Evolutionary conservation across 2,329 filamentous ascomycete species (phyloP).

Genomic region (Albophoma yamanashiensis): DNA sequence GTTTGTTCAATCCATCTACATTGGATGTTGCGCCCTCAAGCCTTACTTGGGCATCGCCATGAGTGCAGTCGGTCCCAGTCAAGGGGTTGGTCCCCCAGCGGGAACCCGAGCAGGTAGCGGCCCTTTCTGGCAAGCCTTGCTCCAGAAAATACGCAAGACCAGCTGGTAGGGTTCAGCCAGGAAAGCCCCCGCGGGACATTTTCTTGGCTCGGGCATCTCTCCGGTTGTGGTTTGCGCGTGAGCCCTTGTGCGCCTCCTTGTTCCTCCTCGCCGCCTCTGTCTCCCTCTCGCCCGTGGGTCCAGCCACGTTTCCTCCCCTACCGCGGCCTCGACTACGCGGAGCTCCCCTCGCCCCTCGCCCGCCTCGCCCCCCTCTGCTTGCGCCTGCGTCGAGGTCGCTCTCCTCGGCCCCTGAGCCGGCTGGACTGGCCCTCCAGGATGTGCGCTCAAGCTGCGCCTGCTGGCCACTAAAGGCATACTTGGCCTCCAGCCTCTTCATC

Average conservation of each 20-base stretch:
- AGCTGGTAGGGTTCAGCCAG: slow-evolving; percentile 15
- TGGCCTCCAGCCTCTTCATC: slow-evolving; percentile 58
- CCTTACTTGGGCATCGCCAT: too few relatives aligned
- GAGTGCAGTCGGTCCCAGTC: not conserved
- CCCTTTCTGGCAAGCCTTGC: not conserved
- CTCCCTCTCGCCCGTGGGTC: slow-evolving; percentile 56
- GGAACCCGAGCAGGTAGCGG: not conserved
- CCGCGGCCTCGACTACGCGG: slow-evolving; percentile 40
- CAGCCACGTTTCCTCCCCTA: slow-evolving; percentile 50
- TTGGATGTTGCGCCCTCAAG: slow-evolving; percentile 19
- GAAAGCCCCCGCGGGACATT: slow-evolving; percentile 43
- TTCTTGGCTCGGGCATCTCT: slow-evolving; percentile 59
- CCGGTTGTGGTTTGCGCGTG: slow-evolving; percentile 77
- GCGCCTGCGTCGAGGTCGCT: slow-evolving; percentile 37
- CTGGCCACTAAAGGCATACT: slow-evolving; percentile 54
- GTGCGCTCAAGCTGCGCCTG: slow-evolving; percentile 57
- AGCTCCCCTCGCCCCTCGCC: slow-evolving; percentile 7
- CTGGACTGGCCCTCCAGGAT: slow-evolving; percentile 48
- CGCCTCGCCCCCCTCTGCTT: slow-evolving; percentile 32
- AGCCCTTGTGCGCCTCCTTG: slow-evolving; percentile 77
- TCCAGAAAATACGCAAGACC: not conserved
- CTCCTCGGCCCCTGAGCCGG: slow-evolving; percentile 45
- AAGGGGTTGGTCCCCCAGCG: not conserved
- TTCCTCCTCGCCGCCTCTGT: slow-evolving; percentile 60
- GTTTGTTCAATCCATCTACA: slow-evolving; percentile 23